A percentile compares a stretch with the other conserved stretches of the same genome.
These are phyloP conservation scores for Hymenoscyphus albidus DNA, from an alignment of 2,329 filamentous ascomycete species.

Conservation along the genomic window DNA sequence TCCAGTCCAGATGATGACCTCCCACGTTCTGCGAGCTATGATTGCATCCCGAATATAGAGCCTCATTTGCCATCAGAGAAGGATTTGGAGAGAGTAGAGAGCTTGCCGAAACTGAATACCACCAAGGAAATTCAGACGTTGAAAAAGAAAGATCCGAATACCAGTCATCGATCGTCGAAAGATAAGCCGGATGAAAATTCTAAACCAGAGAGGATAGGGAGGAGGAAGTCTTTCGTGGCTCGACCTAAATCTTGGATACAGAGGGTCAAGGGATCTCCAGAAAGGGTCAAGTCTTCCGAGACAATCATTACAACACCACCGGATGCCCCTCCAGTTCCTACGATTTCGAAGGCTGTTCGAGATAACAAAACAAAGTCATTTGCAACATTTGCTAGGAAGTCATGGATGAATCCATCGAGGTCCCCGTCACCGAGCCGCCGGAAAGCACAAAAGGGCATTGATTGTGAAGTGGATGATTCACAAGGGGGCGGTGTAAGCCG, in stretches of 20 bases:
- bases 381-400: slow-evolving; percentile 47
- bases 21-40: slow-evolving; percentile 55
- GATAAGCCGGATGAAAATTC: slow-evolving; percentile 30
- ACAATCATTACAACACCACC: slow-evolving; percentile 29
- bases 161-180: slow-evolving; percentile 21
- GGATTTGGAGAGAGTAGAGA: slow-evolving; percentile 19
- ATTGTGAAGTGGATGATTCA: slow-evolving; percentile 19
- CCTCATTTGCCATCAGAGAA: slow-evolving; percentile 21
- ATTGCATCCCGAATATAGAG: slow-evolving; percentile 44
- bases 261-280: slow-evolving; percentile 32
- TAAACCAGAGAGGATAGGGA: slow-evolving; percentile 30
- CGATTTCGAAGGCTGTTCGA: slow-evolving; percentile 26
- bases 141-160: slow-evolving; percentile 21
- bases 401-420: slow-evolving; percentile 45
- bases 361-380: slow-evolving; percentile 44
- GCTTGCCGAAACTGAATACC: slow-evolving; percentile 17
- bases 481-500: slow-evolving; percentile 21
- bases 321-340: slow-evolving; percentile 35
- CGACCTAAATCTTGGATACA: slow-evolving; percentile 37
- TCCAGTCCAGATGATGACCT: slow-evolving; percentile 33
- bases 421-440: slow-evolving; percentile 43
- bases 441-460: slow-evolving; percentile 19
- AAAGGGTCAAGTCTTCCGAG: slow-evolving; percentile 25
- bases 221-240: slow-evolving; percentile 34
- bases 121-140: slow-evolving; percentile 14